Evolutionary conservation across 2,329 filamentous ascomycete genomes (phyloP).

Genomic region (Colletotrichum somersetense): DNA sequence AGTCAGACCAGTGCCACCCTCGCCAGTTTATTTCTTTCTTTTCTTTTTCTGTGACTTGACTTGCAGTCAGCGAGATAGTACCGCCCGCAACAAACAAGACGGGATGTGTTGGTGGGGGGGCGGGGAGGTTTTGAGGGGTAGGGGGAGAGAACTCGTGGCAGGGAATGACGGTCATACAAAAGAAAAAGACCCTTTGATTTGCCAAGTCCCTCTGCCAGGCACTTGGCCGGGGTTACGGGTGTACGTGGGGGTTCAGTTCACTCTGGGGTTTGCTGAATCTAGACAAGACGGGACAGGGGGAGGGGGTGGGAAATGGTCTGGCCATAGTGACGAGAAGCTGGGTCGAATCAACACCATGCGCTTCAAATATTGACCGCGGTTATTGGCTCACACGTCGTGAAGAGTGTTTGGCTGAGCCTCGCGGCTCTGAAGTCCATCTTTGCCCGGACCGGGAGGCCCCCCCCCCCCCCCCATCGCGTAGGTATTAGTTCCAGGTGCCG

Average conservation of each 20-base stretch:
- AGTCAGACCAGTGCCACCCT: not conserved
- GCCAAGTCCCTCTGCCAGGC: not conserved
- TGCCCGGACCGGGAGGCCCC: not conserved
- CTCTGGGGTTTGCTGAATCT: not conserved
- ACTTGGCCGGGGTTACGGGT: not conserved
- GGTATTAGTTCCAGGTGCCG: not conserved
- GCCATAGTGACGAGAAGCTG: not conserved
- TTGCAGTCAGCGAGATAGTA: not conserved
- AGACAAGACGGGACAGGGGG: not conserved
- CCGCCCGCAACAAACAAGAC: not conserved
- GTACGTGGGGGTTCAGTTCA: constrained; percentile 5
- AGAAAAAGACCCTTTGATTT: not conserved
- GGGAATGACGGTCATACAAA: not conserved
- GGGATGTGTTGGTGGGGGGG: not conserved
- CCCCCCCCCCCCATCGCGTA: not conserved
- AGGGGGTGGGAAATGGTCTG: not conserved
- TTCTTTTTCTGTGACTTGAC: too few species aligned
- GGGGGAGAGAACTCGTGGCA: not conserved
- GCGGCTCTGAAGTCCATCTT: constrained; percentile 3
- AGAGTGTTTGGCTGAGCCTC: not conserved
- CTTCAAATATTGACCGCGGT: not conserved
- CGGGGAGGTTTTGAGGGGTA: not conserved
- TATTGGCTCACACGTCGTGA: not conserved
- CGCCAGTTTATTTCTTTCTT: not conserved
- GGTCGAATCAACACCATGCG: not conserved